These are phyloP conservation scores for Candida alai DNA, from an alignment of 805 yeast genomes.

Conservation along the genomic window DNA sequence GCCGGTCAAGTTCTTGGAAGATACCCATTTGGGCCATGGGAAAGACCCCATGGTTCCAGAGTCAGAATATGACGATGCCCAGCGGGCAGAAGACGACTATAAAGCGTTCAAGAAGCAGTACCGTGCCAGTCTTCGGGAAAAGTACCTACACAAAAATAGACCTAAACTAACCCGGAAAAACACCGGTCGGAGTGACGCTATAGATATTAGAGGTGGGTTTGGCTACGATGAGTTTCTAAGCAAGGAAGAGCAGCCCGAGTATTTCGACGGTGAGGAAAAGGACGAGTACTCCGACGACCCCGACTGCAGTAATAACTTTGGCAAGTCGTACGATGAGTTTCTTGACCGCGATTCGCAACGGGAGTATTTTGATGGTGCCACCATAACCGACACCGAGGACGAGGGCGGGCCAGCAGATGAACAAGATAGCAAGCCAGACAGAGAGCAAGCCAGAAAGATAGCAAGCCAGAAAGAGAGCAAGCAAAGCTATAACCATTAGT, in stretches of 20 bases:
- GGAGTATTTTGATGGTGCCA: conserved; percentile 15
- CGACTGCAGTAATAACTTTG: conserved; percentile 29
- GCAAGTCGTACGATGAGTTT: conserved; percentile 34
- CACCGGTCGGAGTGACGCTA: no score
- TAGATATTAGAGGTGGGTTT: conserved; percentile 2
- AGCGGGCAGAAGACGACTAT: conserved; percentile 17
- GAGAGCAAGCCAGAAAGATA: no score
- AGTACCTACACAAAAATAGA: no score
- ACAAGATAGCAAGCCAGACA: no score
- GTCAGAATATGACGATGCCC: conserved; percentile 11
- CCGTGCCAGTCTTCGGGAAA: neutral
- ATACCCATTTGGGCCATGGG: conserved; percentile 50
- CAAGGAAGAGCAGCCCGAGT: conserved; percentile 37
- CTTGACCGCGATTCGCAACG: conserved; percentile 21
- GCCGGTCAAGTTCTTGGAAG: conserved; percentile 45
- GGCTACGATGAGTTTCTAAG: conserved; percentile 32
- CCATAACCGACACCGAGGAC: no score
- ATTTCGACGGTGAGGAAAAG: conserved; percentile 31
- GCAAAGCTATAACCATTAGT: no score
- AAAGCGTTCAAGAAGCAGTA: conserved; percentile 13
- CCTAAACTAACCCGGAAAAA: no score
- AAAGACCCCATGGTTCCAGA: conserved; percentile 17
- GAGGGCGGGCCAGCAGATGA: no score
- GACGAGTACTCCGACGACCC: conserved; percentile 32
- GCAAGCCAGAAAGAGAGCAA: no score